Conservation (phyloP, 179 eudicot genomes). For the Patellifolia procumbens region DNA sequence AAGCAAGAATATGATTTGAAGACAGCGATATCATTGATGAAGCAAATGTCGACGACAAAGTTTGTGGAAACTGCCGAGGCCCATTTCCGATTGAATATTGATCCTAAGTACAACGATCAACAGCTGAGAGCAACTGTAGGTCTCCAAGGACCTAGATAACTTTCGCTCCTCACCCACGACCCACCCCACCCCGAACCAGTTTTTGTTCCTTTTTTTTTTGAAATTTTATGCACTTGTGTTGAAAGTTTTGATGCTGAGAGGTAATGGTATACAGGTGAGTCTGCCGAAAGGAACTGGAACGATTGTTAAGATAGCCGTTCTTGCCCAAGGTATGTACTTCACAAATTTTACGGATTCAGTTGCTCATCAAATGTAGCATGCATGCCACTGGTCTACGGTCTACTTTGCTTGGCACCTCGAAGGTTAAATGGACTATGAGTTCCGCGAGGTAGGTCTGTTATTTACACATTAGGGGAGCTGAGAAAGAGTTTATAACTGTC, state of each 20-base stretch:
- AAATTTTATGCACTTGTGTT: not conserved
- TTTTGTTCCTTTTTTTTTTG: not conserved
- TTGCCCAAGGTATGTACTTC: constrained; percentile 74
- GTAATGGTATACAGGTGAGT: constrained; percentile 58
- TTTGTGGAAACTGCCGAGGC: constrained; percentile 89
- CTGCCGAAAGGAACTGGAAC: constrained; percentile 98
- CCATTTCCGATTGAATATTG: constrained; percentile 95
- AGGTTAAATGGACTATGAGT: not conserved
- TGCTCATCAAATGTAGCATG: not conserved
- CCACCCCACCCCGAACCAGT: too few relatives aligned
- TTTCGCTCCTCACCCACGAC: not conserved
- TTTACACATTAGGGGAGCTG: constrained; percentile 4
- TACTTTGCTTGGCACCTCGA: not conserved
- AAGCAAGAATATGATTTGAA: constrained; percentile 85
- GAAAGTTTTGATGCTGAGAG: constrained; percentile 10
- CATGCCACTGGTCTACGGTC: not conserved
- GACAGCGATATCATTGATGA: constrained; percentile 74
- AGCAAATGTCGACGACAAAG: constrained; percentile 73
- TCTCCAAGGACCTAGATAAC: constrained; percentile 15
- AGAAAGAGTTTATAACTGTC: not conserved
- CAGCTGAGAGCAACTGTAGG: constrained; percentile 98
- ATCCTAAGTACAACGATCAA: constrained; percentile 96
- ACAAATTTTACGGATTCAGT: not conserved
- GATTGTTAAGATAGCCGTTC: constrained; percentile 87
- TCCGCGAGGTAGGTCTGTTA: not conserved